Percentiles rank a stretch among this genome's conserved stretches.
Conservation (phyloP, 805 yeast species). For the Cyberlindnera japonica region DNA sequence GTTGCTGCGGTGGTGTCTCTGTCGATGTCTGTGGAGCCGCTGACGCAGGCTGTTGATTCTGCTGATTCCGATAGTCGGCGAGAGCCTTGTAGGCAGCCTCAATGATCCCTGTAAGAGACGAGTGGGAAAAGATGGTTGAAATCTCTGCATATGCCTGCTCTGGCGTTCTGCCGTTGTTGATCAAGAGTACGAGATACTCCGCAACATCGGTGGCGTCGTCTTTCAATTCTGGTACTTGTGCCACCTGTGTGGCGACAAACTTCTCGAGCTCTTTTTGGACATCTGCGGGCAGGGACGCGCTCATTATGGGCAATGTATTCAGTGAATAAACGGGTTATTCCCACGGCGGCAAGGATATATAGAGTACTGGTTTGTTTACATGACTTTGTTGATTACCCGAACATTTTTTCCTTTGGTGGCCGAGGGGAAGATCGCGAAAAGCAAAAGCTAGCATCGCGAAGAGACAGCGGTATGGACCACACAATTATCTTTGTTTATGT, state of each 20-base stretch:
- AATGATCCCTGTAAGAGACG: conserved; percentile 55
- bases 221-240: conserved; percentile 37
- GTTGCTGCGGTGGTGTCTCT: conserved; percentile 18
- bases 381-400: not conserved
- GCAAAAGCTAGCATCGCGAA: too few species aligned
- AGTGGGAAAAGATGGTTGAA: conserved; percentile 55
- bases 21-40: too few species aligned
- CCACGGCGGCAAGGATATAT: too few species aligned
- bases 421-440: too few species aligned
- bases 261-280: conserved; percentile 41
- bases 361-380: too few species aligned
- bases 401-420: not conserved
- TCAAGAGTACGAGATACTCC: conserved; percentile 67
- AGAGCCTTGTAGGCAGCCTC: conserved; percentile 57
- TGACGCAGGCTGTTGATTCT: too few species aligned
- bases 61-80: conserved; percentile 29
- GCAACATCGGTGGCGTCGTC: conserved; percentile 63
- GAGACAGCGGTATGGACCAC: too few species aligned
- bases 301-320: conserved; percentile 1
- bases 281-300: conserved; percentile 23
- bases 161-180: conserved; percentile 62
- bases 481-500: conserved; percentile 1
- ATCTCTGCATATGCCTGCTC: conserved; percentile 60
- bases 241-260: conserved; percentile 39
- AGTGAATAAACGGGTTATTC: too few species aligned